phyloP scores from a whole-genome alignment of 208 protist species.

The Acanthamoeba polyphaga region DNA sequence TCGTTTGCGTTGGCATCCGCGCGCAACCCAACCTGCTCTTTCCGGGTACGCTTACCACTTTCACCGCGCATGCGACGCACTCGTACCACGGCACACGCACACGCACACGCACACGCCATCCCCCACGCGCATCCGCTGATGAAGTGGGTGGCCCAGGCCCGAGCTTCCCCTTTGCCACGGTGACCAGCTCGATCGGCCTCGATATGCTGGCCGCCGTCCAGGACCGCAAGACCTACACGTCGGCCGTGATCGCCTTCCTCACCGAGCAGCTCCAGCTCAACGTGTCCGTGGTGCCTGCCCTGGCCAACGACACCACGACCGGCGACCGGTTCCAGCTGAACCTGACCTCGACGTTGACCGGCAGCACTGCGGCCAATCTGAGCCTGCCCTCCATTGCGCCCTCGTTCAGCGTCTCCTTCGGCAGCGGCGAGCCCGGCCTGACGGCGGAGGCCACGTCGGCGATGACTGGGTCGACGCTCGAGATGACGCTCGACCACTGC shows the following conservation, averaged over 20 bases:
- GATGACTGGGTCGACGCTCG: background rate
- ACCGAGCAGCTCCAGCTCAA: background rate
- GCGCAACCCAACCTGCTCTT: too few relatives aligned
- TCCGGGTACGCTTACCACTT: background rate
- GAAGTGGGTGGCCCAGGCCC: too few relatives aligned
- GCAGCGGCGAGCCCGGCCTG: background rate
- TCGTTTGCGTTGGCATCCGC: too few relatives aligned
- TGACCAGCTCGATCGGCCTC: too few relatives aligned
- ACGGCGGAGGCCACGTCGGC: background rate
- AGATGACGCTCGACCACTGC: background rate
- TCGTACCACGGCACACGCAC: too few relatives aligned
- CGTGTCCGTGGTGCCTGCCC: background rate
- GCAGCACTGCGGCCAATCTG: background rate
- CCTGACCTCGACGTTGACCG: background rate
- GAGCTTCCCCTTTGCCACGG: too few relatives aligned
- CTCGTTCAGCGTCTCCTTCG: background rate
- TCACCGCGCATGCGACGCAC: background rate
- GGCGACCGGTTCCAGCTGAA: background rate
- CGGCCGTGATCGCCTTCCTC: constrained; percentile 4
- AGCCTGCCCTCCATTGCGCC: background rate
- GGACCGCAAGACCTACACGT: background rate
- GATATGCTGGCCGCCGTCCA: too few relatives aligned
- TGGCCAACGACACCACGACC: background rate
- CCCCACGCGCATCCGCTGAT: too few relatives aligned
- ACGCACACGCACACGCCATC: too few relatives aligned